phyloP scores from a whole-genome alignment of 164 flowering plant species.

The Macadamia tetraphylla region DNA sequence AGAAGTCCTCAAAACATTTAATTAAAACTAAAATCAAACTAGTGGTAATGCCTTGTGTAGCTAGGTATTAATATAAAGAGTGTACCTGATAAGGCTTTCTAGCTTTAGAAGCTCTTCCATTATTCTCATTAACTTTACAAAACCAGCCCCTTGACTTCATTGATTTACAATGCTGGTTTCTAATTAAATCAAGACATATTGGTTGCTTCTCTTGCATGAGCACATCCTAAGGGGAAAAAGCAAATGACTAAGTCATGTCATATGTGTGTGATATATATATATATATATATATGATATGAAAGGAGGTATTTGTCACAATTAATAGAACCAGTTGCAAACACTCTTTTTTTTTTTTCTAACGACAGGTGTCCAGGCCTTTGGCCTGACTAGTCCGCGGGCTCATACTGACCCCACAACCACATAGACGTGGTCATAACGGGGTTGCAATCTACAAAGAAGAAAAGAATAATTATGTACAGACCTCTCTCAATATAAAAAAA shows the following conservation, averaged over 20 bases:
- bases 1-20: not conserved
- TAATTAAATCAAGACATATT: not conserved
- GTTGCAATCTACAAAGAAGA: not conserved
- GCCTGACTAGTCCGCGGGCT: no score
- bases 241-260: no score
- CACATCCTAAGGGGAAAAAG: constrained; percentile 14
- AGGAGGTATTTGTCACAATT: no score
- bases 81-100: constrained; percentile 25
- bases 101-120: not conserved
- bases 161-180: not conserved
- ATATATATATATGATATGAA: no score
- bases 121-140: not conserved
- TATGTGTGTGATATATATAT: no score
- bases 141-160: constrained; percentile 3
- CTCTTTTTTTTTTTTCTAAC: no score
- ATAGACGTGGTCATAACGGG: no score
- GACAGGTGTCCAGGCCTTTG: no score
- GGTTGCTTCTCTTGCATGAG: constrained; percentile 2
- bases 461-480: not conserved
- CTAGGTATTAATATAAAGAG: not conserved
- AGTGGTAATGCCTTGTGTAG: not conserved
- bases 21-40: not conserved
- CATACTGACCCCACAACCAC: no score
- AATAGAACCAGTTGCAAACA: no score
- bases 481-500: constrained; percentile 45